A percentile compares a stretch with the other conserved stretches of the same genome.
Conservation (phyloP, 768 basidiomycete species). For the Suillus weaverae region DNA sequence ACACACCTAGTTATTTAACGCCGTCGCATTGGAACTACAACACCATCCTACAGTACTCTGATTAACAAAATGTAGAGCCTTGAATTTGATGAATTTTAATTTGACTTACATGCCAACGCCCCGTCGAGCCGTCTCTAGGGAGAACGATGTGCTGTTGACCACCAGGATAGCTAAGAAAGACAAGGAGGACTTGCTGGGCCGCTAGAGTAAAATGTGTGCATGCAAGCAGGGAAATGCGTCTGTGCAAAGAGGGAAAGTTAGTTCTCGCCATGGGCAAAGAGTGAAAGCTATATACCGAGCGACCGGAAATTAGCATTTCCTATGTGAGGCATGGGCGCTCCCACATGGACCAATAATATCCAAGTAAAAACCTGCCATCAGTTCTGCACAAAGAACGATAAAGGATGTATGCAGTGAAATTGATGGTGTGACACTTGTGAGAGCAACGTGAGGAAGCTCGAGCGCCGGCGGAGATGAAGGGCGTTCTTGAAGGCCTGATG, state of each 20-base stretch:
- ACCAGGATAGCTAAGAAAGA: not conserved
- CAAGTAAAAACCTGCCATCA: not conserved
- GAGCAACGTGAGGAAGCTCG: not conserved
- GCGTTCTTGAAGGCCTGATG: not conserved
- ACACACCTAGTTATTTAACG: slow-evolving; percentile 10
- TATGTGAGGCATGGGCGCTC: slow-evolving; percentile 10
- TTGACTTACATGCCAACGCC: not conserved
- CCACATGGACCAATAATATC: slow-evolving; percentile 20
- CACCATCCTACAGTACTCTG: not conserved
- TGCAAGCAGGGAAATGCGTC: not conserved
- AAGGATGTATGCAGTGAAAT: not conserved
- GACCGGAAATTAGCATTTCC: slow-evolving; percentile 28
- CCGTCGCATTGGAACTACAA: not conserved
- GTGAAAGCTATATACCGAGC: slow-evolving; percentile 29
- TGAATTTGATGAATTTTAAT: not conserved
- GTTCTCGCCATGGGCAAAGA: slow-evolving; percentile 4
- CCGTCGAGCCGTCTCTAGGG: not conserved
- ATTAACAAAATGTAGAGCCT: not conserved
- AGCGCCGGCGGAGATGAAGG: not conserved
- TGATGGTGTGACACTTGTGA: slow-evolving; percentile 17
- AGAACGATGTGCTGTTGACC: not conserved
- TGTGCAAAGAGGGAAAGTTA: not conserved
- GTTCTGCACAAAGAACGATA: not conserved
- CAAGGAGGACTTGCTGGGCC: too few relatives aligned
- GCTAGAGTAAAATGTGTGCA: not conserved